These are phyloP conservation scores for Colletotrichum horii DNA, from an alignment of 2,329 filamentous ascomycete species.

Conservation along the genomic window DNA sequence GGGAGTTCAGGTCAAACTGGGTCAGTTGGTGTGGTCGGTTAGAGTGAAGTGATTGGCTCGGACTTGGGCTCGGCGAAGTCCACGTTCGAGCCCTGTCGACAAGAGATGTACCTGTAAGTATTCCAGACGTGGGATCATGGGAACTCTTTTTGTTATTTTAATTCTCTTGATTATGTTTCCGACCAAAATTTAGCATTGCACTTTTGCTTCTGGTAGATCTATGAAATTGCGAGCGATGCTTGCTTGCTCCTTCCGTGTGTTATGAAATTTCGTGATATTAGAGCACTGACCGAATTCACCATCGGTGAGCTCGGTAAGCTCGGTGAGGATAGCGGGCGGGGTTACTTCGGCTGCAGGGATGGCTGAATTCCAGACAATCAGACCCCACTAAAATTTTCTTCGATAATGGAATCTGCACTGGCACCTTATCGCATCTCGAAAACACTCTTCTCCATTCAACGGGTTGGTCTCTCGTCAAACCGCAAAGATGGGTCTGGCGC, in stretches of 20 bases:
- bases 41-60: background rate
- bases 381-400: constrained; percentile 22
- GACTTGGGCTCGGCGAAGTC: background rate
- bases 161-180: background rate
- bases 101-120: background rate
- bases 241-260: background rate
- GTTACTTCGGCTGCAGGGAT: constrained; percentile 12
- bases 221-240: background rate
- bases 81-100: background rate
- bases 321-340: background rate
- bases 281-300: background rate
- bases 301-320: background rate
- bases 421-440: constrained; percentile 17
- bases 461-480: background rate
- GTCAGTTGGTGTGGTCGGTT: background rate
- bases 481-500: constrained; percentile 22
- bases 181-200: too few species aligned
- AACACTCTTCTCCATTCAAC: constrained; percentile 1
- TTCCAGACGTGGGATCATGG: background rate
- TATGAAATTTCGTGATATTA: background rate
- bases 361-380: background rate
- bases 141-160: background rate
- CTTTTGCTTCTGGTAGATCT: background rate
- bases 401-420: constrained; percentile 8
- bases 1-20: background rate